These are phyloP conservation scores for Calonectria crousiana DNA, from an alignment of 2,329 filamentous ascomycete species.

Conservation along the genomic window DNA sequence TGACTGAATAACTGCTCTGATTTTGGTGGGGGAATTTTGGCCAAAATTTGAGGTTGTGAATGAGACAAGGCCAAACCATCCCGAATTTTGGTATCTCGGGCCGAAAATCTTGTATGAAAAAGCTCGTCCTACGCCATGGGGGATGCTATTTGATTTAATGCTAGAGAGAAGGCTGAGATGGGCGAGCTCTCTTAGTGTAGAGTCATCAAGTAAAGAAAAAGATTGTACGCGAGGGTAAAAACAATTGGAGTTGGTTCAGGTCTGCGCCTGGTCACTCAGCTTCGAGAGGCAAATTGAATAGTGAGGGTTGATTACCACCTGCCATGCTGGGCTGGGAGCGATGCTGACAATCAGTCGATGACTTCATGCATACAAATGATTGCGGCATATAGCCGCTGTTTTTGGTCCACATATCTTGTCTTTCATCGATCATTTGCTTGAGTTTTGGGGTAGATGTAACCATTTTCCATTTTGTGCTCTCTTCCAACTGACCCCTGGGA, in stretches of 20 bases:
- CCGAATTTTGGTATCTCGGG: slow-evolving; percentile 29
- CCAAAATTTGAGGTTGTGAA: background rate
- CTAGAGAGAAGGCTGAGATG: background rate
- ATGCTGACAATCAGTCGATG: background rate
- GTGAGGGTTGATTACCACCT: background rate
- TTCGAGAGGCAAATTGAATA: background rate
- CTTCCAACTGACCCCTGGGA: background rate
- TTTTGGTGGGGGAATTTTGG: background rate
- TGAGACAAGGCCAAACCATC: background rate
- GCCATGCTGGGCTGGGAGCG: background rate
- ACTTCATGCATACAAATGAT: too few species aligned
- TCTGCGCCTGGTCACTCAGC: background rate
- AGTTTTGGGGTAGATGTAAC: background rate
- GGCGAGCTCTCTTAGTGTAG: background rate
- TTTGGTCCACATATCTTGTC: too few species aligned
- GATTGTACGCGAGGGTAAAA: background rate
- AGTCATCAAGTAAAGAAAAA: background rate
- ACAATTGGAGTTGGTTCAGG: background rate
- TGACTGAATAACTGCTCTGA: background rate
- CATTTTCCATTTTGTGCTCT: background rate
- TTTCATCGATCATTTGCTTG: background rate
- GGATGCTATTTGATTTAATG: background rate
- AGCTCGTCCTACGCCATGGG: slow-evolving; percentile 8
- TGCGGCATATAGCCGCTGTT: too few species aligned
- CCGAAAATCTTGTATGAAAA: slow-evolving; percentile 33